phyloP scores from a whole-genome alignment of 163 green algal genomes.

The Scenedesmus sp. region DNA sequence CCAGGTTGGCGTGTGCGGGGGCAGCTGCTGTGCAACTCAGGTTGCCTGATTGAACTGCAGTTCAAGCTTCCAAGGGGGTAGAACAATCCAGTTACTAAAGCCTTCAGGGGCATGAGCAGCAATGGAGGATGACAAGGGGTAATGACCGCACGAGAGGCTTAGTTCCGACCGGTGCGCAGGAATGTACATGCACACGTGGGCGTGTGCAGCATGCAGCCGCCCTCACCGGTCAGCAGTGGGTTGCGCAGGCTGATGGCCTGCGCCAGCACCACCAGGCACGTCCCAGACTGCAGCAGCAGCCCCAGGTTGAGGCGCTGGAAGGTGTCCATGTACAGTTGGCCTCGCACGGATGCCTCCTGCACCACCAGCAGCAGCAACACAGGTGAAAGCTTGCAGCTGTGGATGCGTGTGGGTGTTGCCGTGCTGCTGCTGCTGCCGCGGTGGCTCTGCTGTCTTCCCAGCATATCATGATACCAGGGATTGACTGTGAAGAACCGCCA shows the following conservation, averaged over 20 bases:
- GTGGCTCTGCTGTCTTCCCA: neutral
- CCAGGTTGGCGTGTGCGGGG: too few relatives aligned
- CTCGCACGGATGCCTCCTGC: conserved; percentile 44
- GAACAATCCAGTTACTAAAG: too few relatives aligned
- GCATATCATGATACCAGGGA: neutral
- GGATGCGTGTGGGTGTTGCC: neutral
- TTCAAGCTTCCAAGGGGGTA: too few relatives aligned
- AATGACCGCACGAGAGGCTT: too few relatives aligned
- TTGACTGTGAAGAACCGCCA: neutral
- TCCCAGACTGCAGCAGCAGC: conserved; percentile 11
- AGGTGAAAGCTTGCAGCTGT: neutral
- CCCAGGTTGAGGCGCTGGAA: conserved; percentile 51
- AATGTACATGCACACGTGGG: too few relatives aligned
- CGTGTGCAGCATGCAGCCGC: neutral
- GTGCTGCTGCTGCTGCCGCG: neutral
- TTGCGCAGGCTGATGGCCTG: conserved; percentile 49
- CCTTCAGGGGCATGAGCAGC: too few relatives aligned
- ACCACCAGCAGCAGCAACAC: neutral
- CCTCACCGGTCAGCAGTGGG: conserved; percentile 36
- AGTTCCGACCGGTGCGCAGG: too few relatives aligned
- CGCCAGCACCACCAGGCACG: conserved; percentile 41
- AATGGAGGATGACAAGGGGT: too few relatives aligned
- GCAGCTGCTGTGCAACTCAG: too few relatives aligned
- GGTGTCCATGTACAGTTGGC: conserved; percentile 47
- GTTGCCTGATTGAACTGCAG: too few relatives aligned